Evolutionary conservation across 768 basidiomycete genomes (phyloP).

Genomic region (Podaxis sp.): DNA sequence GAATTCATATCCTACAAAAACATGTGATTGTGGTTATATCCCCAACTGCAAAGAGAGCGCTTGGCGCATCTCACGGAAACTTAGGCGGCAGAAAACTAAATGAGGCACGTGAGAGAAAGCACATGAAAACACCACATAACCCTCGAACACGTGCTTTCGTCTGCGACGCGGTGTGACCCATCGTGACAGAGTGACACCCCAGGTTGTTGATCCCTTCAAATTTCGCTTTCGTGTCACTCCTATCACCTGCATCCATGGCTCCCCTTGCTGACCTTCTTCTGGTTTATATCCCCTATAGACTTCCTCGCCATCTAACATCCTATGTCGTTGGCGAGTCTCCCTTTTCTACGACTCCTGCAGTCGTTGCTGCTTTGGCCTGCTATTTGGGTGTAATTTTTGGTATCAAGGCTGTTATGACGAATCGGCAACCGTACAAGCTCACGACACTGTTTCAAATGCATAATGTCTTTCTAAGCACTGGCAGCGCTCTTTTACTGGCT

Average conservation of each 20-base stretch:
- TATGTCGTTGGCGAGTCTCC: constrained; percentile 81
- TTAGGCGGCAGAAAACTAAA: too few species aligned
- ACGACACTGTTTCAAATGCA: constrained; percentile 85
- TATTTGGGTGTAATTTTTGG: constrained; percentile 92
- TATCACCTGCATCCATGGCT: constrained; percentile 51
- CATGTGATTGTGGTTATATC: too few species aligned
- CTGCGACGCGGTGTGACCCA: constrained; percentile 22
- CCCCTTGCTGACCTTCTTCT: constrained; percentile 74
- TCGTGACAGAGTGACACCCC: constrained; percentile 22
- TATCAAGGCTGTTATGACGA: constrained; percentile 81
- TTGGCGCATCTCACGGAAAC: too few species aligned
- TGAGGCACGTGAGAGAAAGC: too few species aligned
- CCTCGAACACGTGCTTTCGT: constrained; percentile 13
- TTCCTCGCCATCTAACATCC: constrained; percentile 55
- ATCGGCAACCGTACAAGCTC: constrained; percentile 69
- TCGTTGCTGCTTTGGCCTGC: constrained; percentile 64
- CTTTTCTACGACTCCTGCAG: constrained; percentile 77
- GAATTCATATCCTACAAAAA: too few species aligned
- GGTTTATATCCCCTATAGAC: constrained; percentile 51
- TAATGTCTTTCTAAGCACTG: constrained; percentile 84
- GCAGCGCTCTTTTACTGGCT: constrained; percentile 81
- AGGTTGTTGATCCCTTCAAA: constrained; percentile 27
- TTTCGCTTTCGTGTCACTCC: constrained; percentile 27
- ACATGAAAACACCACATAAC: neutral
- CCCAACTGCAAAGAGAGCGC: too few species aligned